These are phyloP conservation scores for Seiridium unicorne DNA, from an alignment of 2,329 filamentous ascomycete genomes.

Conservation along the genomic window DNA sequence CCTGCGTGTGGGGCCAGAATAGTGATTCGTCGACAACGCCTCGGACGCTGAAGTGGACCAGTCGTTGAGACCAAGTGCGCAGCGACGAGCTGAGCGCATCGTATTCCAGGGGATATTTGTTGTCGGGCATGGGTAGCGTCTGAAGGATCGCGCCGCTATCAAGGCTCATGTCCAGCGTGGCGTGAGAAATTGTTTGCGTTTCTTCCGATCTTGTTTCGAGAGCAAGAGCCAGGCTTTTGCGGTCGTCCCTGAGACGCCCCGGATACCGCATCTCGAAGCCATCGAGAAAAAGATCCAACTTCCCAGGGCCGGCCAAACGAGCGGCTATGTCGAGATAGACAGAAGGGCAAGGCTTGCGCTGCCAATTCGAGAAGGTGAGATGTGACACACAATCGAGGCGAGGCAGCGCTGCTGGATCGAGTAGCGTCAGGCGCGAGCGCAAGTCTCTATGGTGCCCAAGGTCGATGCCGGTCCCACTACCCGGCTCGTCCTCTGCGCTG, in stretches of 20 bases:
- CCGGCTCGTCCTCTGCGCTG: neutral
- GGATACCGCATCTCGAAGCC: constrained; percentile 1
- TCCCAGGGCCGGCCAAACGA: neutral
- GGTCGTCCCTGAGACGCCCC: neutral
- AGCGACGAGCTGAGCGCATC: constrained; percentile 3
- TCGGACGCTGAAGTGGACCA: neutral
- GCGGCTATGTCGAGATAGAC: constrained; percentile 4
- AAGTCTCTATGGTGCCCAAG: neutral
- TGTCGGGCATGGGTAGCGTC: constrained; percentile 1
- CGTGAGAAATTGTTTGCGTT: neutral
- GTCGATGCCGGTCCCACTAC: neutral
- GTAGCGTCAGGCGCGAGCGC: neutral
- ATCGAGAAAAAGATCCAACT: neutral
- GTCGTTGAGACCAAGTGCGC: constrained; percentile 5
- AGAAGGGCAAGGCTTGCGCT: neutral
- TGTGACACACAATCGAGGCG: neutral
- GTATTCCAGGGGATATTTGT: neutral
- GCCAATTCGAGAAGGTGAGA: neutral
- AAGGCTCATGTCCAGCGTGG: neutral
- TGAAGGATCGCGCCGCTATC: neutral
- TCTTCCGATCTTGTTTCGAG: neutral
- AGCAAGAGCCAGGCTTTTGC: neutral
- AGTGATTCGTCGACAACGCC: constrained; percentile 6
- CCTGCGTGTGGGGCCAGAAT: constrained; percentile 2
- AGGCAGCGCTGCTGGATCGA: neutral